Base-by-base conservation (phyloP, 768 basidiomycete species). In the Mycena pura region DNA sequence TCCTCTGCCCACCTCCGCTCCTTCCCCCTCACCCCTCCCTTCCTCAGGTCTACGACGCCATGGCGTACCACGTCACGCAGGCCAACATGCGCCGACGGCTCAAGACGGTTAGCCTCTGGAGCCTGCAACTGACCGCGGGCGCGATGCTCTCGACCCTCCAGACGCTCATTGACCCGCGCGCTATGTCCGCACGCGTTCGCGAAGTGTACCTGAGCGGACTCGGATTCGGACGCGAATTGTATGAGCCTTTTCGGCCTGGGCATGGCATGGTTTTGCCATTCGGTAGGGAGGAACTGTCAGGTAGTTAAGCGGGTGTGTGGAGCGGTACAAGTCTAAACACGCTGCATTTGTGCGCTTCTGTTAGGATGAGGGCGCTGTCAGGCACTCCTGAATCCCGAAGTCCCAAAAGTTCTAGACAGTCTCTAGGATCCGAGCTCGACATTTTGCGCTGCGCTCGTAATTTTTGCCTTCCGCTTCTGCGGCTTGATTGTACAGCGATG, bases 51-150 rank as follows among this genome's bases (percentile, higher is more conserved):
- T 95, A 97, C 72, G 92, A 93, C 48, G 96, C 97, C 10, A 82
- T 99, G 57, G 96, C 96, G 10, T 88, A 95, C 73, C 97, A 99
- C 76, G 96, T 99, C 48, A 88, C 90, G 2, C 93, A 95, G 67
- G 89, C 86, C 24, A 93, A 95, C 71, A 88, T 93, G 80, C 92
- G 94, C 69, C 87, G 92, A 55, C 88, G 96, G 14, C 86, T 97
- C 71, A 92, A 89, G 76, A 92, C 89, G 3, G 95, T 99, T 64
- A 90, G 93, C 61, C 77, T 94, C 8, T 99, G 97, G 97, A 95
- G 92, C 70, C 80, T 99, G 22, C 95, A 97, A 74, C 89, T 92
- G 84, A 96, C 96, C 1, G 93, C 94, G 2, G 89, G 87, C 55
- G 90, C 91, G n/a, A 84, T 96, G 46, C 78, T 98, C 60, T 83